Percentiles rank a stretch among this genome's conserved stretches.
Conservation (phyloP, 2,329 filamentous ascomycete genomes). For the Fusarium sp. region DNA sequence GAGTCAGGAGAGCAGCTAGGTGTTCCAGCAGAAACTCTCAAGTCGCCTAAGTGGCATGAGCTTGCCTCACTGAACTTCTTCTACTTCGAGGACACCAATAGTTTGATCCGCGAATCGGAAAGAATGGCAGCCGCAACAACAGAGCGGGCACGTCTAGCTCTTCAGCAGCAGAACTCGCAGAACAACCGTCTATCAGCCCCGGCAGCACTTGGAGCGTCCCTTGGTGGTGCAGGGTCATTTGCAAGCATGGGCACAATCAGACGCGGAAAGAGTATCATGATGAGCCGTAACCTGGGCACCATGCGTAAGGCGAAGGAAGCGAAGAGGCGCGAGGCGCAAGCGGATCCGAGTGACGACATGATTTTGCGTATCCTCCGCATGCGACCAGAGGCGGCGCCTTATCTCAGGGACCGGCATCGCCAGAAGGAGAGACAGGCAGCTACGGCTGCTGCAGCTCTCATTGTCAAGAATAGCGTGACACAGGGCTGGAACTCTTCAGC, state of each 20-base stretch:
- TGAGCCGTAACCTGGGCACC: conserved; percentile 92
- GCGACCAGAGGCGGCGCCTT: conserved; percentile 88
- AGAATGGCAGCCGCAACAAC: conserved; percentile 92
- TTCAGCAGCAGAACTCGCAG: conserved; percentile 59
- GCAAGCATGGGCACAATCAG: conserved; percentile 77
- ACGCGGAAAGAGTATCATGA: conserved; percentile 85
- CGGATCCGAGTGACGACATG: conserved; percentile 98
- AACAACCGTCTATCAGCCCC: conserved; percentile 79
- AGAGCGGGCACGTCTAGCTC: conserved; percentile 78
- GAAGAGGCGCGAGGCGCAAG: conserved; percentile 93
- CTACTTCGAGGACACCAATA: conserved; percentile 93
- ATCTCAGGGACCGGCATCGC: conserved; percentile 89
- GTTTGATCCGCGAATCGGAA: conserved; percentile 93
- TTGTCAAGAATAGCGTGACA: conserved; percentile 88
- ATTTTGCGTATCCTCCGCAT: conserved; percentile 94
- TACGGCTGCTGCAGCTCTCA: conserved; percentile 89
- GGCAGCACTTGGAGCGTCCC: conserved; percentile 56
- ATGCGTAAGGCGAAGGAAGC: conserved; percentile 97
- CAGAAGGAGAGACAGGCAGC: conserved; percentile 95
- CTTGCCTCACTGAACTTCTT: conserved; percentile 97
- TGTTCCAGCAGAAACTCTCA: conserved; percentile 90
- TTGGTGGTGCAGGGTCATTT: conserved; percentile 58
- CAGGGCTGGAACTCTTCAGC: conserved; percentile 65
- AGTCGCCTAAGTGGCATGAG: conserved; percentile 98
- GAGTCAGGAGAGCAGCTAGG: conserved; percentile 86